Evolutionary conservation across 2,329 filamentous ascomycete genomes (phyloP), one percentile per base, ranked within the genome.

Genomic region (Diaporthe amygdali): DNA sequence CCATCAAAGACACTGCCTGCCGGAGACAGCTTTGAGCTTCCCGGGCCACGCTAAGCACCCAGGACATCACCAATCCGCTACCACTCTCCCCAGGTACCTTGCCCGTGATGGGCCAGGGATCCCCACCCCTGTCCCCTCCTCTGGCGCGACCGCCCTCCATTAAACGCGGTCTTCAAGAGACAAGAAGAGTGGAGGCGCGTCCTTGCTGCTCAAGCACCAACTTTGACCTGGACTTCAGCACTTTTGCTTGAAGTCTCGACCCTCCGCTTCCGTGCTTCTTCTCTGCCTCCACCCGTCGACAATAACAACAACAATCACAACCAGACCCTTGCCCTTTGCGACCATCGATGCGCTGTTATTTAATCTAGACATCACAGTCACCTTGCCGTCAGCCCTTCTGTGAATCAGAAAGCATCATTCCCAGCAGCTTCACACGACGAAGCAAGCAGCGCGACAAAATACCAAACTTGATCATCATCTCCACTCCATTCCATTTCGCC

Each of bases 171-270:
- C 59, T 64, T 15, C 17, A 3, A 63, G 56, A 63, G 25, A 61
- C 56, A 61, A 46, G 41, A 47, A 63, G 56, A 47, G 59, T 64
- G 59, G 66, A 68, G 46, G 66, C 66, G 66, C 66, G 66, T 68
- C 27, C 15, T 8, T 54, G 39, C 51, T 68, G 39, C 52, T 69
- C 56, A 44, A 47, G 49, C 70, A 68, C 46, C 56, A 25, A 64
- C 55, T 71, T 56, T 64, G 56, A 34, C 44, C 22, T 37, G 25
- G 25, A 56, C 66, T 69, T 14, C 44, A 64, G 32, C 32, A 10
- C n/a, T 41, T 52, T 52, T 47, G 37, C 34, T 52, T 47, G 14
- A 51, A 52, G 25, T n/a, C 34, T 25, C 44, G 34, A 55, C 14
- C 27, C 39, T 55, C 30, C 15, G 20, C 49, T 68, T 27, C 27